Evolutionary conservation across 1,284 basidiomycete genomes (phyloP).

Genomic region (Chalciporus sp.): DNA sequence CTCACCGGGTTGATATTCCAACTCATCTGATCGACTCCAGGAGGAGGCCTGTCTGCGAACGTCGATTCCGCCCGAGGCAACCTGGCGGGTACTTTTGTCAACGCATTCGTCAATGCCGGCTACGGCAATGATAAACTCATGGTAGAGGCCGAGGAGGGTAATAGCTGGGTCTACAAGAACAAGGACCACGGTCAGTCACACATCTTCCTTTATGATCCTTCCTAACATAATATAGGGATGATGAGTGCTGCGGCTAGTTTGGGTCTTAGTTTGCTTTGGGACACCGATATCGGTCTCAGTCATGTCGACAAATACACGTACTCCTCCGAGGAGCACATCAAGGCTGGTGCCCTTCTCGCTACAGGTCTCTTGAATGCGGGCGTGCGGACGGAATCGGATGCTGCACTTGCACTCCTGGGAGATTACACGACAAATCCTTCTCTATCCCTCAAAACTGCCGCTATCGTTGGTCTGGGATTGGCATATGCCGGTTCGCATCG

Average conservation of each 20-base stretch:
- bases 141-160: conserved; percentile 94
- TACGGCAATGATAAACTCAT: conserved; percentile 99
- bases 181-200: conserved; percentile 84
- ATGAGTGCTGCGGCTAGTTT: conserved; percentile 95
- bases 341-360: conserved; percentile 95
- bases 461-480: conserved; percentile 90
- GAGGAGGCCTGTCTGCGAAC: conserved; percentile 63
- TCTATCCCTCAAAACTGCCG: conserved; percentile 80
- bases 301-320: conserved; percentile 99
- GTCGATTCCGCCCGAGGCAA: conserved; percentile 96
- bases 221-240: conserved; percentile 66
- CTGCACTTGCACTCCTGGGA: conserved; percentile 87
- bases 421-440: conserved; percentile 93
- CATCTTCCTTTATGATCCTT: conserved; percentile 3
- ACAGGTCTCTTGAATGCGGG: conserved; percentile 92
- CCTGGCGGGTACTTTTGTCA: conserved; percentile 96
- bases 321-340: conserved; percentile 95
- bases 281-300: conserved; percentile 91
- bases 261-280: conserved; percentile 94
- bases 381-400: conserved; percentile 92
- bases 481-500: conserved; percentile 94
- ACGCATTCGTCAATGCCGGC: conserved; percentile 98
- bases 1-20: neutral
- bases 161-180: conserved; percentile 99
- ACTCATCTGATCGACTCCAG: conserved; percentile 35